Evolutionary conservation across 495 filamentous ascomycete species (phyloP).

Genomic region (Parathielavia appendiculata): DNA sequence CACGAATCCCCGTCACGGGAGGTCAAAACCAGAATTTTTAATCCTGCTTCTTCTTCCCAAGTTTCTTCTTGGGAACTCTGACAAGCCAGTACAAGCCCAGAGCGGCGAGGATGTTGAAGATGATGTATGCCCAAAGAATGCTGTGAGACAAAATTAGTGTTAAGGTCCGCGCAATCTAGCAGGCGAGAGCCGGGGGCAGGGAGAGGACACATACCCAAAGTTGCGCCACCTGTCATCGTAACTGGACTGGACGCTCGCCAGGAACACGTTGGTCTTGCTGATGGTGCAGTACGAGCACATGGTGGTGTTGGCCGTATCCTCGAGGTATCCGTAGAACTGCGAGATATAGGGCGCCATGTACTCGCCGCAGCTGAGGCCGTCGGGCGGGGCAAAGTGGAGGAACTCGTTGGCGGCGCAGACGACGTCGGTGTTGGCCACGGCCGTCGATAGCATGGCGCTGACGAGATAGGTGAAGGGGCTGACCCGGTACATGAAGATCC

Average conservation of each 20-base stretch:
- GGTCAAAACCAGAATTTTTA: not conserved
- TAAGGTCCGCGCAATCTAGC: not conserved
- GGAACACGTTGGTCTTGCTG: conserved; percentile 56
- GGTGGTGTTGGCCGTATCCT: conserved; percentile 44
- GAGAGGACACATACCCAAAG: conserved; percentile 47
- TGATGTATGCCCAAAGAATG: conserved; percentile 60
- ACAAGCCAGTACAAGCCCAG: conserved; percentile 73
- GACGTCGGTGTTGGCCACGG: conserved; percentile 54
- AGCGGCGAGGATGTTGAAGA: conserved; percentile 72
- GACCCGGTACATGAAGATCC: conserved; percentile 81
- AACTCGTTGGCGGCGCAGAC: conserved; percentile 59
- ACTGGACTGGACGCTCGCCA: conserved; percentile 43
- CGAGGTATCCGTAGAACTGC: conserved; percentile 47
- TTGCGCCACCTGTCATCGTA: conserved; percentile 63
- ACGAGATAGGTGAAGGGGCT: conserved; percentile 72
- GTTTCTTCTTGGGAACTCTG: conserved; percentile 65
- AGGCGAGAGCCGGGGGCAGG: not conserved
- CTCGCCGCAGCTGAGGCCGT: conserved; percentile 48
- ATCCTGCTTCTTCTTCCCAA: conserved; percentile 31
- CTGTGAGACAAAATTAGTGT: conserved; percentile 25
- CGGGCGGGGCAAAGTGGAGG: conserved; percentile 49
- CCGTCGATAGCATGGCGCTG: conserved; percentile 56
- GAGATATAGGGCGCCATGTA: conserved; percentile 54
- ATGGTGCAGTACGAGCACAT: conserved; percentile 61
- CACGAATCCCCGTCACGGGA: not conserved